Percentiles rank a stretch among this genome's conserved stretches.
phyloP scores from a whole-genome alignment of 2,329 filamentous ascomycete species.

The Fusarium staphyleae region DNA sequence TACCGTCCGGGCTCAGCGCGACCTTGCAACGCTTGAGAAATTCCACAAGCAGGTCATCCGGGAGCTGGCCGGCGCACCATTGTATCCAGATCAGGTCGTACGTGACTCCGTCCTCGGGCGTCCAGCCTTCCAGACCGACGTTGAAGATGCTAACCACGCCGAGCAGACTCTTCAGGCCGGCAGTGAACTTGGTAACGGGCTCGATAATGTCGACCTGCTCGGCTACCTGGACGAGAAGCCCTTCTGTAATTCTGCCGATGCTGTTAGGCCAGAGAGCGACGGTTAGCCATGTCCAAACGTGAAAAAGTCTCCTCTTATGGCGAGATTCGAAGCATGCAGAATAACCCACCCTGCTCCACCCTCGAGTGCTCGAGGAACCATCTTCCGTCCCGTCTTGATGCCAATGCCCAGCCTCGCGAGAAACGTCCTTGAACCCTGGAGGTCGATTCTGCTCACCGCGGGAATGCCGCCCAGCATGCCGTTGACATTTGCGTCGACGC shows the following conservation, averaged over 20 bases:
- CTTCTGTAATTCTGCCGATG: slow-evolving; percentile 83
- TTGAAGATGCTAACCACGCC: slow-evolving; percentile 72
- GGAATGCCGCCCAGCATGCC: slow-evolving; percentile 81
- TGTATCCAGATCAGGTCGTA: slow-evolving; percentile 91
- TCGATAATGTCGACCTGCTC: slow-evolving; percentile 82
- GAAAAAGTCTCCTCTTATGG: not conserved
- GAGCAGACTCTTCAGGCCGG: slow-evolving; percentile 61
- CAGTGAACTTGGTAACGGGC: slow-evolving; percentile 82
- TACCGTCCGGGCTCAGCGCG: slow-evolving; percentile 40
- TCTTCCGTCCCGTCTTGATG: slow-evolving; percentile 44
- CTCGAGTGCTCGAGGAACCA: slow-evolving; percentile 45
- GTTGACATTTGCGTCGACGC: slow-evolving; percentile 56
- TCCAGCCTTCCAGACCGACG: slow-evolving; percentile 77
- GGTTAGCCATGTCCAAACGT: not conserved
- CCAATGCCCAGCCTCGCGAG: slow-evolving; percentile 67
- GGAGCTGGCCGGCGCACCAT: slow-evolving; percentile 88
- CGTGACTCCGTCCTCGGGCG: slow-evolving; percentile 49
- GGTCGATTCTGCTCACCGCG: slow-evolving; percentile 66
- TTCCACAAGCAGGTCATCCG: slow-evolving; percentile 72
- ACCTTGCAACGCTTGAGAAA: slow-evolving; percentile 70
- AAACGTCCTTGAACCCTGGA: slow-evolving; percentile 74
- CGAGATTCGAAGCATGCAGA: not conserved
- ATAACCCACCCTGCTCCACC: slow-evolving; percentile 50
- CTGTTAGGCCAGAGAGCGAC: slow-evolving; percentile 47
- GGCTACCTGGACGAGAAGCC: slow-evolving; percentile 75